These are phyloP conservation scores for Saturnispora halmiae DNA, from an alignment of 805 yeast genomes.

Conservation along the genomic window DNA sequence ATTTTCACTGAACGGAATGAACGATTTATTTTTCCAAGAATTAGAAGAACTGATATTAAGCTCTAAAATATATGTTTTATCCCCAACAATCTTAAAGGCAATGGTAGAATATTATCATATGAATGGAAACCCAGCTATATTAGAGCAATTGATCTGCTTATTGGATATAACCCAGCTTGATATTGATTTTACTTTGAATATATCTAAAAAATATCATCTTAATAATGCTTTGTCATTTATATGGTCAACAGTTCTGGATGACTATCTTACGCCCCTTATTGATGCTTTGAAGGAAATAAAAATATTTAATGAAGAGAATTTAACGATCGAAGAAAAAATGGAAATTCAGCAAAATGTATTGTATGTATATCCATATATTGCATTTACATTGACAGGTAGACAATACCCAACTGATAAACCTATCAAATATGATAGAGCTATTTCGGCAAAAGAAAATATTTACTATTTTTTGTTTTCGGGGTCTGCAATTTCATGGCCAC, in stretches of 20 bases:
- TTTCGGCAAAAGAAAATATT: conserved; percentile 39
- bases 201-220: conserved; percentile 49
- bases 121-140: conserved; percentile 33
- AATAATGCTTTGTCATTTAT: conserved; percentile 59
- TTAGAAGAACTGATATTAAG: conserved; percentile 45
- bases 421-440: conserved; percentile 29
- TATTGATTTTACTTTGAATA: conserved; percentile 60
- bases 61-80: conserved; percentile 38
- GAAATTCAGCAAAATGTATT: conserved; percentile 16
- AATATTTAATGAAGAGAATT: conserved; percentile 10
- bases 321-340: conserved; percentile 11
- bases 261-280: conserved; percentile 60
- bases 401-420: conserved; percentile 65
- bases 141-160: conserved; percentile 63
- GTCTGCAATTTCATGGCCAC: conserved; percentile 39
- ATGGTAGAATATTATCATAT: conserved; percentile 46
- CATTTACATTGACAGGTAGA: conserved; percentile 65
- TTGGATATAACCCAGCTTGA: conserved; percentile 64
- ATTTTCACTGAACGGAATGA: conserved; percentile 28
- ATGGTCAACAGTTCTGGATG: conserved; percentile 61
- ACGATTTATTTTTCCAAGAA: conserved; percentile 38
- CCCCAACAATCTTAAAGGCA: conserved; percentile 56
- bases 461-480: conserved; percentile 57
- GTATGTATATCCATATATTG: conserved; percentile 50
- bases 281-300: conserved; percentile 41